Evolutionary conservation across 805 yeast species (phyloP).

Genomic region (Candida sonorensis): DNA sequence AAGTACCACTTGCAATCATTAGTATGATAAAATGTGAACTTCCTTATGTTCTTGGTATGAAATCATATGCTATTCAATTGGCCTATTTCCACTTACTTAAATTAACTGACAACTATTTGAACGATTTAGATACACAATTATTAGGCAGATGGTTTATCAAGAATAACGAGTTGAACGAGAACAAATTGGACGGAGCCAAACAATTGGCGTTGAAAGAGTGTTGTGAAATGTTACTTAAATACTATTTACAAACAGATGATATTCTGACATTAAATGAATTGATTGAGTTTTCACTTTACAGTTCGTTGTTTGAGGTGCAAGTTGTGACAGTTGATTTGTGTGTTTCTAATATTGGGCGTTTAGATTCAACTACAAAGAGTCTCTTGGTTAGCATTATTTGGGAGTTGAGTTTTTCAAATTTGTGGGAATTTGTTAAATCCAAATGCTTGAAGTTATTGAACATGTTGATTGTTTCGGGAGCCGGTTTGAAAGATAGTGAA

Average conservation of each 20-base stretch:
- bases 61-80: constrained; percentile 17
- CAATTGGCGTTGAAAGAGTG: constrained; percentile 37
- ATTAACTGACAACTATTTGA: constrained; percentile 1
- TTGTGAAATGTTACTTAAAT: constrained; percentile 24
- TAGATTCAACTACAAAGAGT: constrained; percentile 2
- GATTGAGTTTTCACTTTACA: constrained; percentile 29
- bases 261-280: constrained; percentile 21
- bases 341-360: not conserved
- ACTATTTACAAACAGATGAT: constrained; percentile 9
- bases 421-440: constrained; percentile 42
- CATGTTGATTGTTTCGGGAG: constrained; percentile 9
- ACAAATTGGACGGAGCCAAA: constrained; percentile 39
- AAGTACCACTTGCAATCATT: too few relatives aligned
- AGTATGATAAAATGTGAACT: too few relatives aligned
- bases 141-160: constrained; percentile 32
- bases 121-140: constrained; percentile 7
- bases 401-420: constrained; percentile 16
- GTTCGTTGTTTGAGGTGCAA: constrained; percentile 40
- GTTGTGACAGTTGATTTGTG: constrained; percentile 32
- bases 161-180: constrained; percentile 21
- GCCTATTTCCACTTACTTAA: constrained; percentile 16
- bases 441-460: constrained; percentile 31
- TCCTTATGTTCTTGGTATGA: too few relatives aligned
- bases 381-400: constrained; percentile 14
- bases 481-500: constrained; percentile 5